Evolutionary conservation across 495 filamentous ascomycete species (phyloP), one percentile per base, ranked within the genome.

Genomic region (Cercophora samala): DNA sequence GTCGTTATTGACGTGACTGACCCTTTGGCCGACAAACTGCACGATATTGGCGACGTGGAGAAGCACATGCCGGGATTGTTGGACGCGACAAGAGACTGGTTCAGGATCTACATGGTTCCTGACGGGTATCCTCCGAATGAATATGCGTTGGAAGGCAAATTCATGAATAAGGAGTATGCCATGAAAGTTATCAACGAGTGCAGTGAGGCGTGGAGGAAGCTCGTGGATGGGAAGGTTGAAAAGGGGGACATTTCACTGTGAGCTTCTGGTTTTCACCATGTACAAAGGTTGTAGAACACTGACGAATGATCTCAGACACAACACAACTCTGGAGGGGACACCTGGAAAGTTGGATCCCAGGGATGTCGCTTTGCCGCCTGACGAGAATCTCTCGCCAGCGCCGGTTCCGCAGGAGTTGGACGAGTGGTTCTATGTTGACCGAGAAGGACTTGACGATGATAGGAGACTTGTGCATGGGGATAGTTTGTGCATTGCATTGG

Each of bases 61-160:
- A 60, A 42, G 22, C 37, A 72, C 6, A 58, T 70, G n/a, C 75
- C 75, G 2, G 75, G 75, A 0, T 13, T 77, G 51, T 21, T 71
- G 53, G 70, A 69, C 9, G 69, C 69, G 11, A 73, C 69, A 25
- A 67, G 69, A 58, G 70, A 75, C 62, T 77, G 75, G 73, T 76
- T 70, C 52, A 58, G 60, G 54, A 54, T 74, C 3, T 76, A 75
- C 51, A 71, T 62, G 59, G 29, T 74, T 1, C 73, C 73, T 0
- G 67, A 73, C n/a, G 73, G 73, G 23, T 24, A 29, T 19, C 15
- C 4, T 8, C 13, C 9, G 19, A 73, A 73, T 62, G 59, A 52
- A 19, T 74, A 62, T 67, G 68, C 66, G 5, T 63, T 73, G 59
- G 67, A 25, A 0, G 72, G 73, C 1, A 25, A 21, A 54, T 70